Evolutionary conservation across 208 protist species (phyloP).

Genomic region (Jaenimonas drosophilae): DNA sequence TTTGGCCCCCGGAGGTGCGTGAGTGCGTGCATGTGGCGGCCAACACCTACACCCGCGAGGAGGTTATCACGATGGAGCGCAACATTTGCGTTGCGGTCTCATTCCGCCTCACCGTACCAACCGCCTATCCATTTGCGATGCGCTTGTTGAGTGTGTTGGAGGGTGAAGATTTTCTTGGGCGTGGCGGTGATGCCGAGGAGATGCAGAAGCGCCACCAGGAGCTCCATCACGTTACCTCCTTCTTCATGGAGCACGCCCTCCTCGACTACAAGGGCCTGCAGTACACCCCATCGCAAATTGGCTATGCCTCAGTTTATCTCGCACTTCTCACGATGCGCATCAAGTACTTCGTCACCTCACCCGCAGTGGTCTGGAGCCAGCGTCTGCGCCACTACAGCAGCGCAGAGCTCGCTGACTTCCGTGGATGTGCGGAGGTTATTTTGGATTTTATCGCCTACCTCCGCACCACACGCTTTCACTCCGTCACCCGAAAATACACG

Average conservation of each 20-base stretch:
- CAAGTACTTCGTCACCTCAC: constrained; percentile 12
- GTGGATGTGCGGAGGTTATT: constrained; percentile 69
- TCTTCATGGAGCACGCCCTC: constrained; percentile 80
- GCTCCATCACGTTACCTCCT: constrained; percentile 59
- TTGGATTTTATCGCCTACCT: constrained; percentile 71
- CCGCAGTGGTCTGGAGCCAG: constrained; percentile 37
- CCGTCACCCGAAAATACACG: constrained; percentile 84
- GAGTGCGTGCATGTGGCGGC: constrained; percentile 93
- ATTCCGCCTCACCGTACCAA: constrained; percentile 88
- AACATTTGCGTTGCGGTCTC: constrained; percentile 64
- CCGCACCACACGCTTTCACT: constrained; percentile 77
- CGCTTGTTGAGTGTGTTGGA: constrained; percentile 68
- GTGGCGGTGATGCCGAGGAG: constrained; percentile 19
- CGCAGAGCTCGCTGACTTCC: constrained; percentile 44
- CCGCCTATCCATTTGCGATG: constrained; percentile 75
- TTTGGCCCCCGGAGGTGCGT: constrained; percentile 88
- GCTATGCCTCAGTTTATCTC: constrained; percentile 87
- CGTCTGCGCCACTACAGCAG: constrained; percentile 60
- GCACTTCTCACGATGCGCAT: constrained; percentile 54
- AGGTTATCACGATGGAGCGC: constrained; percentile 89
- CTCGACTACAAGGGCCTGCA: constrained; percentile 88
- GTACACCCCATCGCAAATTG: constrained; percentile 90
- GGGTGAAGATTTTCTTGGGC: constrained; percentile 31
- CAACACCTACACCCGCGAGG: constrained; percentile 88
- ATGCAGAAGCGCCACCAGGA: constrained; percentile 17